A percentile compares a stretch with the other conserved stretches of the same genome.
phyloP scores from a whole-genome alignment of 805 yeast genomes.

The Sungouiella thailandica region DNA sequence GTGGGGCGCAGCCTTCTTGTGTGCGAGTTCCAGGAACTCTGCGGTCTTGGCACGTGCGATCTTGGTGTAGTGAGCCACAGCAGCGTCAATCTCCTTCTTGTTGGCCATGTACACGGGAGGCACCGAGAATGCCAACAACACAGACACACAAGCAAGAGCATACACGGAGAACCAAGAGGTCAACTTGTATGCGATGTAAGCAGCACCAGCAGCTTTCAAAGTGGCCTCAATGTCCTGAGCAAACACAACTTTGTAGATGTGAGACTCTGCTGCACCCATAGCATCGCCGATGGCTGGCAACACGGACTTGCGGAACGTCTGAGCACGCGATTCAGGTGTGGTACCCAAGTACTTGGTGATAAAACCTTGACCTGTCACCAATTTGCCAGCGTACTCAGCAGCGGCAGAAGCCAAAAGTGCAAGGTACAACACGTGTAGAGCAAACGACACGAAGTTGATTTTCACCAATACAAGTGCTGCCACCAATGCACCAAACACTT shows the following conservation, averaged over 20 bases:
- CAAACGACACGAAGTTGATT: slow-evolving; percentile 56
- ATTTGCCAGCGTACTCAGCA: slow-evolving; percentile 72
- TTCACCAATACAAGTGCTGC: slow-evolving; percentile 53
- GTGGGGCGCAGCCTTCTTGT: slow-evolving; percentile 50
- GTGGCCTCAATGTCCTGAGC: slow-evolving; percentile 71
- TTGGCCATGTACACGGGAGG: slow-evolving; percentile 72
- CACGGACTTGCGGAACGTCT: slow-evolving; percentile 29
- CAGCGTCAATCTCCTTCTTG: slow-evolving; percentile 72
- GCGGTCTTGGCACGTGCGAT: slow-evolving; percentile 48
- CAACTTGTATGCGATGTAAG: slow-evolving; percentile 64
- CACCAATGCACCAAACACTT: slow-evolving; percentile 63
- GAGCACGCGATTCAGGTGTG: slow-evolving; percentile 28
- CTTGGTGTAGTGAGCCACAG: slow-evolving; percentile 41
- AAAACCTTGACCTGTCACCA: slow-evolving; percentile 73
- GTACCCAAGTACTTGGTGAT: slow-evolving; percentile 72
- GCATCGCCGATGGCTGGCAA: slow-evolving; percentile 42
- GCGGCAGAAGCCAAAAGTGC: slow-evolving; percentile 60
- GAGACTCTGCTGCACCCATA: slow-evolving; percentile 48
- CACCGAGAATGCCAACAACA: slow-evolving; percentile 61
- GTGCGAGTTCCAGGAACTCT: slow-evolving; percentile 35
- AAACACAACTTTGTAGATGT: slow-evolving; percentile 52
- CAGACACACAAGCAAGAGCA: slow-evolving; percentile 54
- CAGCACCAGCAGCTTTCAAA: slow-evolving; percentile 61
- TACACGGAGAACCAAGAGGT: slow-evolving; percentile 74
- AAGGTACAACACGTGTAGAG: slow-evolving; percentile 56